A percentile compares a stretch with the other conserved stretches of the same genome.
These are phyloP conservation scores for Rubroboletus satanas DNA, from an alignment of 768 basidiomycete genomes.

Conservation along the genomic window DNA sequence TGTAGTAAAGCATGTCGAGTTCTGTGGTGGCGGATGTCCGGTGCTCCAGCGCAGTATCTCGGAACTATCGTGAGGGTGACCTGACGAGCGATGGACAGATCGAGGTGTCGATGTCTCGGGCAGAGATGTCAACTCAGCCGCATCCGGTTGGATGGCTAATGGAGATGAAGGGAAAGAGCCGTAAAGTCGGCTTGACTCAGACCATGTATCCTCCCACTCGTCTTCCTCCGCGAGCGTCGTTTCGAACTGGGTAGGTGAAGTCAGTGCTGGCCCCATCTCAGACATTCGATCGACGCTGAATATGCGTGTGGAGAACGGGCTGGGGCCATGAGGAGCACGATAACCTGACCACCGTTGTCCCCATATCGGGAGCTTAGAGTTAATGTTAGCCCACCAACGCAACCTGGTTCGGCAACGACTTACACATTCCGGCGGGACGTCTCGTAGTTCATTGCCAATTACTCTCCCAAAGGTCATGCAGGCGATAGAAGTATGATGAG, in stretches of 20 bases:
- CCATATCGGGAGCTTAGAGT: conserved; percentile 30
- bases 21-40: background rate
- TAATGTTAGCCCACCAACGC: conserved; percentile 5
- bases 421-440: conserved; percentile 28
- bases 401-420: conserved; percentile 9
- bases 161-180: conserved; percentile 10
- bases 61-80: background rate
- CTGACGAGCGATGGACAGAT: background rate
- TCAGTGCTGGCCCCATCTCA: conserved; percentile 18
- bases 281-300: conserved; percentile 19
- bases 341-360: conserved; percentile 29
- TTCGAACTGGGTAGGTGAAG: conserved; percentile 24
- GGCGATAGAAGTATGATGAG: conserved; percentile 15
- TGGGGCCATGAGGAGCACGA: conserved; percentile 24
- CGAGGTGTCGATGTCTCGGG: background rate
- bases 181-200: conserved; percentile 12
- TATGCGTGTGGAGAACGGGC: conserved; percentile 22
- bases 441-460: conserved; percentile 30
- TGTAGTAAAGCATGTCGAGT: background rate
- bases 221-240: conserved; percentile 17
- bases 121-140: background rate
- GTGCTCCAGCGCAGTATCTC: background rate
- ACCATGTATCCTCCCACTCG: conserved; percentile 12
- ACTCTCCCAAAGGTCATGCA: conserved; percentile 28
- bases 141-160: conserved; percentile 2